Evolutionary conservation across 345 rosid species (phyloP).

Genomic region (Boechera retrofracta): DNA sequence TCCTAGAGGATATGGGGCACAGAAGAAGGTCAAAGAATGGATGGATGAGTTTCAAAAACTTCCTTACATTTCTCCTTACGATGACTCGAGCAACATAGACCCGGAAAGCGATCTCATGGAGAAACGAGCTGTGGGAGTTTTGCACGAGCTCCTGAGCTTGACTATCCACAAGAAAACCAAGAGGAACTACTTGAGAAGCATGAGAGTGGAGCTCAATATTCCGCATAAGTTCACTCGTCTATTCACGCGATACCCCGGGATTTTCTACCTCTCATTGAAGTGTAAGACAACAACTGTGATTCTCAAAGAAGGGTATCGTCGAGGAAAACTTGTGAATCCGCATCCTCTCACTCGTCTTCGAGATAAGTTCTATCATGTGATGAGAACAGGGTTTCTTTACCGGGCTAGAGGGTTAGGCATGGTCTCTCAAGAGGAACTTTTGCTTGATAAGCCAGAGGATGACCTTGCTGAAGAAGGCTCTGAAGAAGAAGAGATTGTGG

Average conservation of each 20-base stretch:
- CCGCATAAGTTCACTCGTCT: slow-evolving; percentile 89
- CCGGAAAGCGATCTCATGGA: slow-evolving; percentile 92
- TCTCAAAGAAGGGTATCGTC: slow-evolving; percentile 83
- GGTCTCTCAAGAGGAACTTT: slow-evolving; percentile 55
- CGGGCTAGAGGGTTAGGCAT: slow-evolving; percentile 66
- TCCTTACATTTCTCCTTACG: slow-evolving; percentile 94
- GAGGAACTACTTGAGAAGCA: slow-evolving; percentile 89
- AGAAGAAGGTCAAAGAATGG: slow-evolving; percentile 91
- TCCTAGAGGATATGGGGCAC: slow-evolving; percentile 92
- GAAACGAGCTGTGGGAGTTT: slow-evolving; percentile 90
- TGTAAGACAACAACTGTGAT: slow-evolving; percentile 93
- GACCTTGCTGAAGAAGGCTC: slow-evolving; percentile 58
- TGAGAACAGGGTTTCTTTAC: slow-evolving; percentile 90
- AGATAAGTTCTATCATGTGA: slow-evolving; percentile 79
- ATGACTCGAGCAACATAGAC: slow-evolving; percentile 73
- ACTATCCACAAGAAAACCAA: slow-evolving; percentile 95
- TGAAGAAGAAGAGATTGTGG: slow-evolving; percentile 62
- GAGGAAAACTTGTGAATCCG: slow-evolving; percentile 78
- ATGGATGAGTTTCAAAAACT: slow-evolving; percentile 97
- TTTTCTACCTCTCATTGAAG: slow-evolving; percentile 90
- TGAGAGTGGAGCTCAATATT: slow-evolving; percentile 81
- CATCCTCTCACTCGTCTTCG: slow-evolving; percentile 80
- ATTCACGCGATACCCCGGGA: slow-evolving; percentile 92
- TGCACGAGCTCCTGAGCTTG: slow-evolving; percentile 89
- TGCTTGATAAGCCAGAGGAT: slow-evolving; percentile 50